phyloP scores from a whole-genome alignment of 2,329 filamentous ascomycete genomes.

The Penicillium sclerotigenum region DNA sequence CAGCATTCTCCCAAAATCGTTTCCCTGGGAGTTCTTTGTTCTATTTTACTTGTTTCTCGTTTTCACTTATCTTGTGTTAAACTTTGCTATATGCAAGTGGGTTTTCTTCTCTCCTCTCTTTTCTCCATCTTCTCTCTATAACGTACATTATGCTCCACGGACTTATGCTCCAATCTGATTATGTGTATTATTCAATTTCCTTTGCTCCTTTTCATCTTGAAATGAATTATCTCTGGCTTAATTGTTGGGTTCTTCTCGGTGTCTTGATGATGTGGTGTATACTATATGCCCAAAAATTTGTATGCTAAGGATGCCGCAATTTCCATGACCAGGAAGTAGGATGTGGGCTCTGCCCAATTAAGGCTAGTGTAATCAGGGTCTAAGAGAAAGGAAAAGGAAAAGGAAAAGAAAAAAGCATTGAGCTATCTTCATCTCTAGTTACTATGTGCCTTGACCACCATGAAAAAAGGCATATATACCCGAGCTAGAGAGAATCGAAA shows the following conservation, averaged over 20 bases:
- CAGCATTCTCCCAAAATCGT: constrained; percentile 20
- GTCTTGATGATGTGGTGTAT: neutral
- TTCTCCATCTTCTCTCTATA: constrained; percentile 2
- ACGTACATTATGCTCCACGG: constrained; percentile 21
- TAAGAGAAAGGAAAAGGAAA: neutral
- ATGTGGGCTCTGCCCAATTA: neutral
- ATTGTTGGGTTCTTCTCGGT: neutral
- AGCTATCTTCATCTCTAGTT: neutral
- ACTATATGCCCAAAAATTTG: neutral
- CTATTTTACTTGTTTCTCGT: constrained; percentile 19
- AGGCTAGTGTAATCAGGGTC: neutral
- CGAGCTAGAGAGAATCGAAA: neutral
- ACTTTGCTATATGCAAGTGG: constrained; percentile 10
- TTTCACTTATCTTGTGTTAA: constrained; percentile 13
- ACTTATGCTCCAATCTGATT: constrained; percentile 8
- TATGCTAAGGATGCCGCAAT: neutral
- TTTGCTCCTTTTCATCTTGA: neutral
- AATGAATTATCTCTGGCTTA: neutral
- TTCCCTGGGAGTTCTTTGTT: constrained; percentile 16
- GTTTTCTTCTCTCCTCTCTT: neutral
- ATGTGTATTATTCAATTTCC: neutral
- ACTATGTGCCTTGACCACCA: neutral
- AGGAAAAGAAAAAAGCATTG: too few relatives aligned
- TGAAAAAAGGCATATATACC: neutral
- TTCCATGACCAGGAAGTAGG: neutral